These are phyloP conservation scores for Fragosphaeria purpurea DNA, from an alignment of 2,329 filamentous ascomycete genomes.

Conservation along the genomic window DNA sequence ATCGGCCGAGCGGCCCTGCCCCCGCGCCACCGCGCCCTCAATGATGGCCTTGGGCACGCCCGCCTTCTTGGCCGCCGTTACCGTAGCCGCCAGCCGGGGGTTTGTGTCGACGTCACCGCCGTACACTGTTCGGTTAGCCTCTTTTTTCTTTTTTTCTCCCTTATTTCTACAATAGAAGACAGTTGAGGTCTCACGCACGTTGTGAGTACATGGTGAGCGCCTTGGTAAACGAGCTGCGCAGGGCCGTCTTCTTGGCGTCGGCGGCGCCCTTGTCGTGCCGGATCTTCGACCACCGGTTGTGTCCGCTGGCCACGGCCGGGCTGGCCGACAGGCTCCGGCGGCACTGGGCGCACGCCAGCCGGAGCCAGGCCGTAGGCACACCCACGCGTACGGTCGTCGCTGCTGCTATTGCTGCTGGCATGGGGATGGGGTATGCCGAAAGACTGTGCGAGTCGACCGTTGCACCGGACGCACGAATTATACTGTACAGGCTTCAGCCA, in stretches of 20 bases:
- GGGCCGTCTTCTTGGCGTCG: slow-evolving; percentile 67
- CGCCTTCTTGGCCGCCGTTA: slow-evolving; percentile 70
- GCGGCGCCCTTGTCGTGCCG: slow-evolving; percentile 86
- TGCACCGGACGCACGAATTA: no score
- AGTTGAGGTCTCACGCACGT: slow-evolving; percentile 35
- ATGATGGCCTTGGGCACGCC: slow-evolving; percentile 72
- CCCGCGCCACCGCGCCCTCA: slow-evolving; percentile 76
- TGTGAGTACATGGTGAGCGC: slow-evolving; percentile 68
- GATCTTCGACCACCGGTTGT: slow-evolving; percentile 95
- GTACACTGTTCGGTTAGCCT: slow-evolving; percentile 22
- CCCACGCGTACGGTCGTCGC: background rate
- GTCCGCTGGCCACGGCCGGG: slow-evolving; percentile 48
- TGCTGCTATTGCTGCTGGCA: background rate
- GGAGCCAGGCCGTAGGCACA: slow-evolving; percentile 1
- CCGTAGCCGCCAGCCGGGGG: slow-evolving; percentile 58
- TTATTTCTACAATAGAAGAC: no score
- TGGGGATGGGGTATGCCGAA: background rate
- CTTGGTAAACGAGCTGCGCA: slow-evolving; percentile 58
- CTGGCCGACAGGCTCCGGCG: slow-evolving; percentile 39
- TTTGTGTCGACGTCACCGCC: slow-evolving; percentile 67
- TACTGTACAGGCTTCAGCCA: no score
- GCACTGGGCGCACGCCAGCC: slow-evolving; percentile 35
- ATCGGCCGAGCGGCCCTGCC: slow-evolving; percentile 69
- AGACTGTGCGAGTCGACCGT: no score
- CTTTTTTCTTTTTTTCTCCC: no score